Percentiles rank a stretch among this genome's conserved stretches.
phyloP scores from a whole-genome alignment of 2,329 filamentous ascomycete genomes.

The Chaetoscypha palmicola region DNA sequence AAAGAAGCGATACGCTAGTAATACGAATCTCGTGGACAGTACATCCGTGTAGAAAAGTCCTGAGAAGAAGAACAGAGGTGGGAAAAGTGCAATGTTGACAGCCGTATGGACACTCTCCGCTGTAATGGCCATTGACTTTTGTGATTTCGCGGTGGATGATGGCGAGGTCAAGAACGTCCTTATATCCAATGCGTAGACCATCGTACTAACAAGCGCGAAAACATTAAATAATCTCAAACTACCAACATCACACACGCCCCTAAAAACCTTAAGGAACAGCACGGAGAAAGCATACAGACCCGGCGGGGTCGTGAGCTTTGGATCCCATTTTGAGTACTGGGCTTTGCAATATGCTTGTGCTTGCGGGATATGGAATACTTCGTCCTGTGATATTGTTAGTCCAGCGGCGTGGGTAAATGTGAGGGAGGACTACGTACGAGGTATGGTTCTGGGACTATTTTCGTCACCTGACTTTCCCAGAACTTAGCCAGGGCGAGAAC shows the following conservation, averaged over 20 bases:
- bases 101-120: conserved; percentile 47
- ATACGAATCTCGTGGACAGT: conserved; percentile 67
- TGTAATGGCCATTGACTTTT: conserved; percentile 4
- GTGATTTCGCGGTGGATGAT: conserved; percentile 1
- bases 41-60: conserved; percentile 94
- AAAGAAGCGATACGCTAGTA: conserved; percentile 59
- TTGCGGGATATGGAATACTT: conserved; percentile 85
- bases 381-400: conserved; percentile 51
- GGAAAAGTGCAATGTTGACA: conserved; percentile 77
- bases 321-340: conserved; percentile 75
- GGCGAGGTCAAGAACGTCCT: conserved; percentile 18
- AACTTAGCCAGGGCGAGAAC: conserved; percentile 11
- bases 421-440: conserved; percentile 14
- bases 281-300: conserved; percentile 44
- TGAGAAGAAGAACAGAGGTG: conserved; percentile 91
- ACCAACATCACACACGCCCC: conserved; percentile 34
- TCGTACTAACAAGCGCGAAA: conserved; percentile 37
- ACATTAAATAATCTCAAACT: conserved; percentile 45
- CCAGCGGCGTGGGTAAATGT: background rate
- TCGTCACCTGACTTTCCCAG: conserved; percentile 26
- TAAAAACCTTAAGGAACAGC: conserved; percentile 31
- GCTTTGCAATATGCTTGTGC: conserved; percentile 79
- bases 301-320: conserved; percentile 94
- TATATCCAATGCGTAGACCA: conserved; percentile 28
- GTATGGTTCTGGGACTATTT: conserved; percentile 25